phyloP scores from a whole-genome alignment of 257 asterid genomes.

The Striga asiatica region DNA sequence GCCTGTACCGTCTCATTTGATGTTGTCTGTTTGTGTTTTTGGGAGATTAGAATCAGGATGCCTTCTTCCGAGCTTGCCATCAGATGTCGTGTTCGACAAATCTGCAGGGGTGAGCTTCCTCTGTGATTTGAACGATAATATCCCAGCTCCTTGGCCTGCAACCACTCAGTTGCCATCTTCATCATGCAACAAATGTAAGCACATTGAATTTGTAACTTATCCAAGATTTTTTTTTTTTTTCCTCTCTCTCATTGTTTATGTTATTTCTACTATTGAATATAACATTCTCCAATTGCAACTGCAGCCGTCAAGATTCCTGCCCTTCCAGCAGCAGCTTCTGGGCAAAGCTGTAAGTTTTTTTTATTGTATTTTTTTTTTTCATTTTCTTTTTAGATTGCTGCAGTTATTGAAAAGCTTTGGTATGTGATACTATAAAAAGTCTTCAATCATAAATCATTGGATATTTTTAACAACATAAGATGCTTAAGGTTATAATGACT shows the following conservation, averaged over 20 bases:
- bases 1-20: conserved; percentile 5
- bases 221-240: background rate
- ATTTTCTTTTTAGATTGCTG: too few relatives aligned
- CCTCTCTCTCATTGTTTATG: background rate
- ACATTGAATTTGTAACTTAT: background rate
- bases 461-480: too few relatives aligned
- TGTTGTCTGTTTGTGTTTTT: conserved; percentile 9
- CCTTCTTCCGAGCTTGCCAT: conserved; percentile 90
- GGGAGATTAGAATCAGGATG: conserved; percentile 66
- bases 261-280: conserved; percentile 7
- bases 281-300: conserved; percentile 25
- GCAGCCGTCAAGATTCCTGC: conserved; percentile 91
- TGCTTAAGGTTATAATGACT: too few relatives aligned
- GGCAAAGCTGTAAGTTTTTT: conserved; percentile 56
- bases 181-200: conserved; percentile 81
- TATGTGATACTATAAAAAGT: too few relatives aligned
- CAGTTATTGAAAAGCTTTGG: too few relatives aligned
- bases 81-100: conserved; percentile 70
- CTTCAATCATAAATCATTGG: too few relatives aligned
- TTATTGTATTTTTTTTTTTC: background rate
- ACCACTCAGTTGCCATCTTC: conserved; percentile 51
- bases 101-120: conserved; percentile 71
- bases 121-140: conserved; percentile 91
- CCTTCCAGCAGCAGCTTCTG: conserved; percentile 97
- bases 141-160: conserved; percentile 98